A percentile compares a stretch with the other conserved stretches of the same genome.
phyloP scores from a whole-genome alignment of 768 basidiomycete species.

The Termitomyces sp. region DNA sequence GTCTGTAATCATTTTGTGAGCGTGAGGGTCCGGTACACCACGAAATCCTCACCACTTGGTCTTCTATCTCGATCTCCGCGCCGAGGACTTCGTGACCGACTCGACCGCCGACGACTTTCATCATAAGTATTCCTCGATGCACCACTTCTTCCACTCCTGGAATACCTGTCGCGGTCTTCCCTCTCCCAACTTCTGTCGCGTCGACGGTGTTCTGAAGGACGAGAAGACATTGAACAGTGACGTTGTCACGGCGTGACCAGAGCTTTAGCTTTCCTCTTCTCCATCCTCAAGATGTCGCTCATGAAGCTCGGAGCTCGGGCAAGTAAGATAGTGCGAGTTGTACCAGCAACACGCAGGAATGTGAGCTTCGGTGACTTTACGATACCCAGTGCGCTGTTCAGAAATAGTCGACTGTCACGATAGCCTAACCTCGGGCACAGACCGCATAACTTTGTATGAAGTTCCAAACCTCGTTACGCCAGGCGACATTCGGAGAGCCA shows the following conservation, averaged over 20 bases:
- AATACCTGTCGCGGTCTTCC: slow-evolving; percentile 43
- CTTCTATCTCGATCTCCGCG: slow-evolving; percentile 34
- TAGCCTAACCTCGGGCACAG: background rate
- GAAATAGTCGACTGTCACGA: background rate
- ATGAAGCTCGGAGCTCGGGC: background rate
- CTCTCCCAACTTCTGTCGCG: slow-evolving; percentile 64
- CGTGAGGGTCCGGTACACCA: background rate
- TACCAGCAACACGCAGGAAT: background rate
- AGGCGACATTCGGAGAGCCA: slow-evolving; percentile 8
- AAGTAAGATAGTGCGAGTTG: background rate
- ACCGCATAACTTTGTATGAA: slow-evolving; percentile 6
- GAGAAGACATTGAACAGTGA: slow-evolving; percentile 47
- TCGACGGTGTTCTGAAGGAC: slow-evolving; percentile 40
- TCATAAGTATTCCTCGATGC: slow-evolving; percentile 30
- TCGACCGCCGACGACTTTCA: slow-evolving; percentile 38
- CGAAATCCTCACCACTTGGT: slow-evolving; percentile 15
- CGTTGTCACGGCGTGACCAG: slow-evolving; percentile 12
- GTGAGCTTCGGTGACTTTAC: background rate
- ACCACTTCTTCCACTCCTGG: slow-evolving; percentile 28
- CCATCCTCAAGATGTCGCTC: slow-evolving; percentile 3
- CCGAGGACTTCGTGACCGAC: slow-evolving; percentile 45
- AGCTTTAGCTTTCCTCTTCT: background rate
- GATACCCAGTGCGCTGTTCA: background rate
- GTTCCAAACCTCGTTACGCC: slow-evolving; percentile 7
- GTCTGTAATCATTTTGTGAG: slow-evolving; percentile 19